A percentile compares a stretch with the other conserved stretches of the same genome.
Evolutionary conservation across 148 eudicot genomes (phyloP).

Genomic region (Chenopodium suecicum): DNA sequence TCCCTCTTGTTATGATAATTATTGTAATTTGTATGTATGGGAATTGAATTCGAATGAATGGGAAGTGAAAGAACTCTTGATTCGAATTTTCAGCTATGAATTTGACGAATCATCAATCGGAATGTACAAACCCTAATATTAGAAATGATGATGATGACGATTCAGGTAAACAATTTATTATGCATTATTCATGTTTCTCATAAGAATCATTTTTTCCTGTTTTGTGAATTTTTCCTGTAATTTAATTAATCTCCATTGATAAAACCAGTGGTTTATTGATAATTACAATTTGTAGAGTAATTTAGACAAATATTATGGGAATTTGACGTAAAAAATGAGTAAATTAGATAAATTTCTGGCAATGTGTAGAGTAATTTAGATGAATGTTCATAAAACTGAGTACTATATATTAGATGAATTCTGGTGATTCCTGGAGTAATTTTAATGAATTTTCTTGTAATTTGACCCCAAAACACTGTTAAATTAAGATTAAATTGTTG

Average conservation of each 20-base stretch:
- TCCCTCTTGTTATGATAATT: too few species aligned
- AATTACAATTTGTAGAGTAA: too few species aligned
- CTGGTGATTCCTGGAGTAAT: too few species aligned
- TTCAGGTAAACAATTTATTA: slow-evolving; percentile 9
- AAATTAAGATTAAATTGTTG: too few species aligned
- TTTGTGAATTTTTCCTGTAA: neutral
- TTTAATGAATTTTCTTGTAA: too few species aligned
- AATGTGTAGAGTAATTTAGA: too few species aligned
- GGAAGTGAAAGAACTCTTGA: slow-evolving; percentile 42
- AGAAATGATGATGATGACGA: slow-evolving; percentile 15
- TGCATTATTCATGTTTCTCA: neutral
- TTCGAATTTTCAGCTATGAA: neutral
- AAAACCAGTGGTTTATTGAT: neutral
- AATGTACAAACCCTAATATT: neutral
- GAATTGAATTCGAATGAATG: neutral
- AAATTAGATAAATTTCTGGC: neutral
- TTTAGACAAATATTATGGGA: too few species aligned
- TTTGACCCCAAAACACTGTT: too few species aligned
- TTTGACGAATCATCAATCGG: slow-evolving; percentile 18
- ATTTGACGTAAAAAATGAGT: neutral
- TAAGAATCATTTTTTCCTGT: neutral
- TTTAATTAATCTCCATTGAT: neutral
- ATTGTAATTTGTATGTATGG: too few species aligned
- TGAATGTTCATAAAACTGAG: too few species aligned
- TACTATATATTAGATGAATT: too few species aligned